phyloP scores from a whole-genome alignment of 1,284 basidiomycete genomes.

The Pholiota adiposa region DNA sequence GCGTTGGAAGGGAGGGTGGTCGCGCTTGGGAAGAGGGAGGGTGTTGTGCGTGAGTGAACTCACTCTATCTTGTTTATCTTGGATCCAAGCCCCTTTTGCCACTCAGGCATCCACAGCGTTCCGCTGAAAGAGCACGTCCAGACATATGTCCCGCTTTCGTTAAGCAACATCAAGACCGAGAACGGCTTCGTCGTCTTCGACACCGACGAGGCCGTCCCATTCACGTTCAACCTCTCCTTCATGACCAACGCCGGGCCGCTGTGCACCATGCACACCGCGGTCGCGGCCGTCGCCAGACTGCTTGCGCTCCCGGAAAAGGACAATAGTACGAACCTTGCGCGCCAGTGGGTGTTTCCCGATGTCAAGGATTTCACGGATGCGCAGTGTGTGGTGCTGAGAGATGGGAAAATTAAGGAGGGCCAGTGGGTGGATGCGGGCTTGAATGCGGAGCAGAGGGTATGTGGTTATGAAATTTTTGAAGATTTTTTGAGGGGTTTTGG shows the following conservation, averaged over 20 bases:
- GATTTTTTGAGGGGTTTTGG: no score
- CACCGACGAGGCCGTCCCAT: constrained; percentile 37
- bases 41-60: constrained; percentile 42
- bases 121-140: constrained; percentile 42
- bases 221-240: constrained; percentile 49
- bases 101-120: constrained; percentile 42
- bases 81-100: background rate
- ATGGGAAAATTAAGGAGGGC: constrained; percentile 29
- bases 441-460: constrained; percentile 47
- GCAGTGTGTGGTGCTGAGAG: constrained; percentile 22
- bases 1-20: constrained; percentile 44
- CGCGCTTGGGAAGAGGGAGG: constrained; percentile 44
- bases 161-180: constrained; percentile 26
- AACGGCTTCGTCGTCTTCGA: constrained; percentile 36
- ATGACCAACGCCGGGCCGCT: constrained; percentile 43
- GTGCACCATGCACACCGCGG: constrained; percentile 44
- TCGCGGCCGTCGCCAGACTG: constrained; percentile 30
- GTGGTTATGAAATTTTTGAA: no score
- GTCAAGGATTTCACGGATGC: constrained; percentile 31
- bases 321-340: constrained; percentile 31
- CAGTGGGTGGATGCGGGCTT: constrained; percentile 46
- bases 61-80: background rate
- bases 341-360: constrained; percentile 48
- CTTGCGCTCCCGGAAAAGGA: constrained; percentile 18
- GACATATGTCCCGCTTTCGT: constrained; percentile 27